Conservation (phyloP, 352 stramenopile genomes). For the Blastocystis sp. region DNA sequence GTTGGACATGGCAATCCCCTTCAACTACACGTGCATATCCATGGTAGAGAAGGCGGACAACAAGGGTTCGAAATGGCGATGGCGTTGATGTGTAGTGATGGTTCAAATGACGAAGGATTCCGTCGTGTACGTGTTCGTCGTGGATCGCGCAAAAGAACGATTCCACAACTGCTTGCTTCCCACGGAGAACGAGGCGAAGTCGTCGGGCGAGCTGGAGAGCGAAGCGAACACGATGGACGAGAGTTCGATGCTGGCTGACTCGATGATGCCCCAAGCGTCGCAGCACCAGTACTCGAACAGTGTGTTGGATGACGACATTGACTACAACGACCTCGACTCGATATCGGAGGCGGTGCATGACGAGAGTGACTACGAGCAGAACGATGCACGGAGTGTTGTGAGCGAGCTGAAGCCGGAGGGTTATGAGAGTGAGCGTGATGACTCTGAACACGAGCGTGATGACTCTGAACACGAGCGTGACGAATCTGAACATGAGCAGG, state of each 20-base stretch:
- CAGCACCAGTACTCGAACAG: neutral
- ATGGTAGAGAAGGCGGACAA: neutral
- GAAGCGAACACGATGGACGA: neutral
- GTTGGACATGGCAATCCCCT: neutral
- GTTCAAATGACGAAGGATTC: neutral
- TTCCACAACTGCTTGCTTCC: neutral
- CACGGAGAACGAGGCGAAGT: neutral
- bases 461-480: neutral
- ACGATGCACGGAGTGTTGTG: neutral
- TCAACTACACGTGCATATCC: neutral
- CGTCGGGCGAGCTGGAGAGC: neutral
- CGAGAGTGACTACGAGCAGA: neutral
- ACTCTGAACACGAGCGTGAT: neutral
- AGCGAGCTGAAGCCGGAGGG: neutral
- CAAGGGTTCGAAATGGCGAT: neutral
- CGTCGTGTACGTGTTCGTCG: neutral
- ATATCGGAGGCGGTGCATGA: neutral
- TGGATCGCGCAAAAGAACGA: neutral
- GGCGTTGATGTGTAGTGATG: neutral
- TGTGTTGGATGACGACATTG: slow-evolving; percentile 3
- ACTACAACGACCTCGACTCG: neutral
- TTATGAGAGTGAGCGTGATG: too few species aligned
- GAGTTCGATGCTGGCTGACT: slow-evolving; percentile 22
- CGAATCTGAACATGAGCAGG: neutral
- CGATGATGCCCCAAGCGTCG: slow-evolving; percentile 43